These are phyloP conservation scores for Lagenidium giganteum DNA, from an alignment of 352 stramenopile species.

Conservation along the genomic window DNA sequence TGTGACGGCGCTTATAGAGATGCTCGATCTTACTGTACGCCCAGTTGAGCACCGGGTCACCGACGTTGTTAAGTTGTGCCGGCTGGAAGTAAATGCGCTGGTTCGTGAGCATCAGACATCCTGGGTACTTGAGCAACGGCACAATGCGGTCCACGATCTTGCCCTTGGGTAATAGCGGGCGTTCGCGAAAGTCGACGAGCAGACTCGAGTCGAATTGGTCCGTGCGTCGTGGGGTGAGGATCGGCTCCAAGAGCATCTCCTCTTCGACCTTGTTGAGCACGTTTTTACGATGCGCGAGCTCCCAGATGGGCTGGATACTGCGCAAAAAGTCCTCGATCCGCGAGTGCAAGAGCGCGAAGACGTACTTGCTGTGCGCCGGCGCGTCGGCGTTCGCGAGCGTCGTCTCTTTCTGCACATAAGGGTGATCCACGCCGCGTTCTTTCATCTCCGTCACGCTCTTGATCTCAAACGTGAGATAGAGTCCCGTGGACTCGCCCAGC, in stretches of 20 bases:
- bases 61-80: slow-evolving; percentile 90
- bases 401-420: slow-evolving; percentile 65
- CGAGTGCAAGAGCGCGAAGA: slow-evolving; percentile 84
- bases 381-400: slow-evolving; percentile 11
- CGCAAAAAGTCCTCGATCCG: slow-evolving; percentile 76
- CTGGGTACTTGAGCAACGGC: slow-evolving; percentile 88
- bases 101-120: slow-evolving; percentile 91
- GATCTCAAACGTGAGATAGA: slow-evolving; percentile 71
- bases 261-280: slow-evolving; percentile 87
- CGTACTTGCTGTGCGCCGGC: slow-evolving; percentile 38
- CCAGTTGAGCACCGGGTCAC: slow-evolving; percentile 83
- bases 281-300: slow-evolving; percentile 51
- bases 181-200: slow-evolving; percentile 88
- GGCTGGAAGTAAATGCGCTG: slow-evolving; percentile 88
- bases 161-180: slow-evolving; percentile 56
- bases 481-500: slow-evolving; percentile 20
- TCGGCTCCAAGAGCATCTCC: slow-evolving; percentile 61
- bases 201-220: slow-evolving; percentile 86
- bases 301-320: slow-evolving; percentile 62
- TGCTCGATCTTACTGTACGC: slow-evolving; percentile 72
- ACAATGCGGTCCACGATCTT: slow-evolving; percentile 87
- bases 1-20: slow-evolving; percentile 86
- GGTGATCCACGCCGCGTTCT: slow-evolving; percentile 75
- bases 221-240: slow-evolving; percentile 65
- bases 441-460: slow-evolving; percentile 80